Evolutionary conservation across 208 protist species (phyloP).

Genomic region (Trypanosoma brucei): DNA sequence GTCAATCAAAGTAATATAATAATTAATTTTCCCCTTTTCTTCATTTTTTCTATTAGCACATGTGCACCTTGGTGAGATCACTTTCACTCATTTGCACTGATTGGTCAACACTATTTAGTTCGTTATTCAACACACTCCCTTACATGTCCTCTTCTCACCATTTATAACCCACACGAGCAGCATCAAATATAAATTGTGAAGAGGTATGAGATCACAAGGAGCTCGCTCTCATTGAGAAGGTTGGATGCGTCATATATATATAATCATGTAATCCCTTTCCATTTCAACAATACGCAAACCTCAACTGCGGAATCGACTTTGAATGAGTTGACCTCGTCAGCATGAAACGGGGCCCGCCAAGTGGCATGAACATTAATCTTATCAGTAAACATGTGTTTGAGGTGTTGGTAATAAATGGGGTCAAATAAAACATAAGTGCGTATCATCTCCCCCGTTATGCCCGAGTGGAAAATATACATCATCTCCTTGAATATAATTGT

Average conservation of each 20-base stretch:
- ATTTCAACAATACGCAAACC: constrained; percentile 99
- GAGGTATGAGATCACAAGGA: constrained; percentile 94
- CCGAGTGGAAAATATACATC: constrained; percentile 76
- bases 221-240: constrained; percentile 96
- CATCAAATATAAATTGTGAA: constrained; percentile 96
- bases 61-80: too few relatives aligned
- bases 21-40: too few relatives aligned
- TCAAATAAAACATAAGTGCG: constrained; percentile 99
- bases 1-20: too few relatives aligned
- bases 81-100: too few relatives aligned
- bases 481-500: constrained; percentile 99
- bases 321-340: constrained; percentile 99
- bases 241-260: constrained; percentile 90
- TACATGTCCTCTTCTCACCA: constrained; percentile 32
- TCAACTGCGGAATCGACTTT: constrained; percentile 96
- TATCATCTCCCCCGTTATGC: constrained; percentile 97
- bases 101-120: too few relatives aligned
- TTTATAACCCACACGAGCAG: constrained; percentile 78
- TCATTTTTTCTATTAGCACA: too few relatives aligned
- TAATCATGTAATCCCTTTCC: constrained; percentile 99
- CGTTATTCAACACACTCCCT: too few relatives aligned
- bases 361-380: constrained; percentile 99
- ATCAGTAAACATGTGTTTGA: constrained; percentile 99
- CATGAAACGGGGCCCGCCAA: constrained; percentile 83
- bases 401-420: constrained; percentile 99